Evolutionary conservation across 1,139 yeast species (phyloP).

Genomic region (Candida sp.): DNA sequence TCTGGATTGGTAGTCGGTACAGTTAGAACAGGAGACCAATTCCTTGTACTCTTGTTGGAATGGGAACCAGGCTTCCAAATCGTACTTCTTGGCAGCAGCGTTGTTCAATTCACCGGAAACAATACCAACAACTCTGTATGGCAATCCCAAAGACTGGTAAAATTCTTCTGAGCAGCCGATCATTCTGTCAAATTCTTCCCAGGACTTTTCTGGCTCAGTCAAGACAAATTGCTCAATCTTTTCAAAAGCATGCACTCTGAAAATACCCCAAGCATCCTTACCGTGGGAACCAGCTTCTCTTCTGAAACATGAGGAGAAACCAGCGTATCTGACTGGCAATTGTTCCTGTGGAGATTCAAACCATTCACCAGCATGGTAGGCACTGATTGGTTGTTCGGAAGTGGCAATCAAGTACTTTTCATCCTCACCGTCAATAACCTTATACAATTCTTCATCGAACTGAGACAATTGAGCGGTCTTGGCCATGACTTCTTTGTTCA

Average conservation of each 20-base stretch:
- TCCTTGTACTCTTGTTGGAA: slow-evolving; percentile 99
- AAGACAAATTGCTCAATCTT: slow-evolving; percentile 96
- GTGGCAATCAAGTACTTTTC: slow-evolving; percentile 99
- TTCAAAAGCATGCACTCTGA: slow-evolving; percentile 98
- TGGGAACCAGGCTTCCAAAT: slow-evolving; percentile 99
- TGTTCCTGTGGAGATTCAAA: slow-evolving; percentile 98
- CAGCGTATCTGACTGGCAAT: slow-evolving; percentile 95
- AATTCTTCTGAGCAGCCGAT: slow-evolving; percentile 90
- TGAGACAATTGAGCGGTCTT: slow-evolving; percentile 98
- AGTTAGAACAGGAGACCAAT: slow-evolving; percentile 97
- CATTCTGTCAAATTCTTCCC: slow-evolving; percentile 98
- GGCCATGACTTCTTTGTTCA: slow-evolving; percentile 99
- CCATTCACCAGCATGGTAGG: slow-evolving; percentile 98
- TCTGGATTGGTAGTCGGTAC: slow-evolving; percentile 99
- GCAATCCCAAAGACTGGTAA: slow-evolving; percentile 89
- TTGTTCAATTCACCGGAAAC: slow-evolving; percentile 99
- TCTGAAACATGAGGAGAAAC: slow-evolving; percentile 98
- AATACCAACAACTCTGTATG: slow-evolving; percentile 97
- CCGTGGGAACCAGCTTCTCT: slow-evolving; percentile 99
- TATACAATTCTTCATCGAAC: slow-evolving; percentile 97
- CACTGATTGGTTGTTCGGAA: slow-evolving; percentile 99
- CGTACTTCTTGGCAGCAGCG: slow-evolving; percentile 99
- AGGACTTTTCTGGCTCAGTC: slow-evolving; percentile 97
- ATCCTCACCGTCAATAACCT: slow-evolving; percentile 96
- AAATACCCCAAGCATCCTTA: slow-evolving; percentile 99